Conservation (phyloP, 2,329 filamentous ascomycete species). For the Zasmidium citrigriseum region DNA sequence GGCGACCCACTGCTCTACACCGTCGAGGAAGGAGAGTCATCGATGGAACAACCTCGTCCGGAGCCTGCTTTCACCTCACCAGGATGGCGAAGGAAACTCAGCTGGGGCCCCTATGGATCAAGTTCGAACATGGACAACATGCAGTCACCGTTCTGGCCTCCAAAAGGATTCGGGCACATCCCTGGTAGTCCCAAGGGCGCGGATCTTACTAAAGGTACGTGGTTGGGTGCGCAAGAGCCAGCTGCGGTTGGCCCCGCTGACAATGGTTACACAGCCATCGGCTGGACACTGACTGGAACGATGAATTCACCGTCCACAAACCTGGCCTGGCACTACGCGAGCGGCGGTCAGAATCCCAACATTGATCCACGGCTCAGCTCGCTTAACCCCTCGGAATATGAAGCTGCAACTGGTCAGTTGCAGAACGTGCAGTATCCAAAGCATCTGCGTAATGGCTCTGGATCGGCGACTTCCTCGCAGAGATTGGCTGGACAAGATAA, state of each 20-base stretch:
- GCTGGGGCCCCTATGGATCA: slow-evolving; percentile 45
- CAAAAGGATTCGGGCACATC: slow-evolving; percentile 25
- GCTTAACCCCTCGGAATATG: slow-evolving; percentile 13
- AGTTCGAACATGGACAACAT: slow-evolving; percentile 12
- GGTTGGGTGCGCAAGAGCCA: slow-evolving; percentile 12
- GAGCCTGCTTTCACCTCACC: slow-evolving; percentile 54
- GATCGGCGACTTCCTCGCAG: slow-evolving; percentile 7
- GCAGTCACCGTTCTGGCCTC: slow-evolving; percentile 23
- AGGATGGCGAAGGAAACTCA: slow-evolving; percentile 51
- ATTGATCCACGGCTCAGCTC: slow-evolving; percentile 19
- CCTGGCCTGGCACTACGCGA: slow-evolving; percentile 77
- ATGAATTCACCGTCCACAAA: slow-evolving; percentile 84
- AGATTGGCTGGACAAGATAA: slow-evolving; percentile 5
- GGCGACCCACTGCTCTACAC: slow-evolving; percentile 70
- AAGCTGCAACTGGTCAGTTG: slow-evolving; percentile 9
- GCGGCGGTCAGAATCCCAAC: slow-evolving; percentile 34
- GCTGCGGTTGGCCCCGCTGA: slow-evolving; percentile 5
- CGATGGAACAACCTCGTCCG: slow-evolving; percentile 54
- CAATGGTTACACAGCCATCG: slow-evolving; percentile 56
- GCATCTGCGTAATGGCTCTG: slow-evolving; percentile 9
- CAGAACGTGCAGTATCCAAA: slow-evolving; percentile 10
- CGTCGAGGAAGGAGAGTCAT: slow-evolving; percentile 75
- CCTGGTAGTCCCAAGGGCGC: slow-evolving; percentile 50
- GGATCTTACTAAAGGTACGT: slow-evolving; percentile 53
- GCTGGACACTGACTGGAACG: slow-evolving; percentile 84